Base-by-base conservation (phyloP, 2,329 filamentous ascomycete species). In the Elsinoe fawcettii region DNA sequence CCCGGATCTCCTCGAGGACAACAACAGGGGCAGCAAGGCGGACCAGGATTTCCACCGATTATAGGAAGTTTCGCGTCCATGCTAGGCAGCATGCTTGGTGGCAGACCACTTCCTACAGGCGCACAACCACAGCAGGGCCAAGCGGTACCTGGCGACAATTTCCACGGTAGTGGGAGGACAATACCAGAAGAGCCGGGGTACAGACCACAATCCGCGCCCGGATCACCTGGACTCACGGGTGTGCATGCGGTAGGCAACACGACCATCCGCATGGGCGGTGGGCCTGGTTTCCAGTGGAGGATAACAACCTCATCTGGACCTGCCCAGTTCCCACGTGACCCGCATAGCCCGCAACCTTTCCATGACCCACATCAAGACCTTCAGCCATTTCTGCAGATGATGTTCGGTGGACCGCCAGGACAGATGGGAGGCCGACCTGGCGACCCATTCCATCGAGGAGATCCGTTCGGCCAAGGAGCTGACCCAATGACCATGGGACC, bases 291-390 rank as follows among this genome's bases (percentile, higher is more conserved):
- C 53, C 63, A 62, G 22, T 66, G 64, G 57, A 66, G 63, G 12
- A 64, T 69, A 51, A 70, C 41, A 23, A 46, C 67, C 9, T 65
- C 70, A 5, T 63, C 65, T 8, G 22, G 20, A 9, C 36, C 32
- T 23, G 16, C 51, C 25, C 9, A 81, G 43, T 69, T 68, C 55
- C 80, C 80, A 32, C 75, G 79, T 61, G 74, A 82, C 65, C 72
- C 76, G 23, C 74, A 80, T 63, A 69, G 70, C 25, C 73, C 79
- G 37, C 49, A 53, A 16, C 30, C 49, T 11, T 39, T 53, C 49
- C 18, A 53, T 12, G 49, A 53, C 25, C 49, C 49, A 8, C 49
- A 53, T 58, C 56, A 53, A 37, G 34, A 41, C 23, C 22, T 44
- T 30, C 46, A 46, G 55, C 25, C 51, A 14, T 53, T 53, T 18